These are phyloP conservation scores for Ogataea ramenticola DNA, from an alignment of 805 yeast species.

Conservation along the genomic window DNA sequence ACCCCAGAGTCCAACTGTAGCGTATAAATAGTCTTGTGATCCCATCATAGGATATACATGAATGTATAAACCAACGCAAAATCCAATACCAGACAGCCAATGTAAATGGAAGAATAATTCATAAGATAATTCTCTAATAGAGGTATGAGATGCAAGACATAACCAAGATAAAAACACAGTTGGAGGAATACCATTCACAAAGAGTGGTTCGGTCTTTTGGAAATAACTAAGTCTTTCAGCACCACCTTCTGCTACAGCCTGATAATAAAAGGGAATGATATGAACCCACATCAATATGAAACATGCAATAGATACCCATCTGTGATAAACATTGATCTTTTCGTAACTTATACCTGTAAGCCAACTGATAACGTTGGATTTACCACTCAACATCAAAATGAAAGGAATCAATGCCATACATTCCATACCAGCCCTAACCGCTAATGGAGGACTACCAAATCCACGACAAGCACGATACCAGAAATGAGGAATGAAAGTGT, in stretches of 20 bases:
- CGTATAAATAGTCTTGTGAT: constrained; percentile 38
- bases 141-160: constrained; percentile 34
- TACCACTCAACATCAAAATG: constrained; percentile 43
- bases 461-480: constrained; percentile 46
- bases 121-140: constrained; percentile 32
- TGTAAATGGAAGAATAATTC: constrained; percentile 45
- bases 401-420: constrained; percentile 45
- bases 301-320: constrained; percentile 36
- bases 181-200: constrained; percentile 41
- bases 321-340: constrained; percentile 44
- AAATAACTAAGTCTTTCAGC: constrained; percentile 14
- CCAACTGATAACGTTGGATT: constrained; percentile 39
- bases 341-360: constrained; percentile 51
- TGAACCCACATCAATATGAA: constrained; percentile 41
- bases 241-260: constrained; percentile 43
- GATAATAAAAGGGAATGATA: constrained; percentile 41
- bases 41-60: constrained; percentile 32
- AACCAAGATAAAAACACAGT: constrained; percentile 35
- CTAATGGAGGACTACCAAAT: constrained; percentile 55
- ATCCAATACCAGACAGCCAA: constrained; percentile 46
- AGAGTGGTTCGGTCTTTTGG: constrained; percentile 17
- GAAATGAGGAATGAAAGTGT: constrained; percentile 36
- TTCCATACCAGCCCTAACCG: constrained; percentile 45
- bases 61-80: constrained; percentile 37
- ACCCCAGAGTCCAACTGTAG: constrained; percentile 45